phyloP scores from a whole-genome alignment of 345 rosid species.

The Eucalyptus marginata region DNA sequence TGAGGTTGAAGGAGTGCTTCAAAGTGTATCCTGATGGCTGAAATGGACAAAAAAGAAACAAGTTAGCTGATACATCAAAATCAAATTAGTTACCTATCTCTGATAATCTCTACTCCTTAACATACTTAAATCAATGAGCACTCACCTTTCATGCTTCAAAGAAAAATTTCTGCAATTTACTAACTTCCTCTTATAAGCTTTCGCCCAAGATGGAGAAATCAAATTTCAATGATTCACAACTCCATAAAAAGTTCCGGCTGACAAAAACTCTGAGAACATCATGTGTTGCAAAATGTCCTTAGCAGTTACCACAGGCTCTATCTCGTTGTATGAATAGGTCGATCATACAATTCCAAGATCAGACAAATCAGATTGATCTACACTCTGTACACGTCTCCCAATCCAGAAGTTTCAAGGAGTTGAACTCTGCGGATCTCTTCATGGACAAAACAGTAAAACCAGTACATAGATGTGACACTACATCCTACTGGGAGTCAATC shows the following conservation, averaged over 20 bases:
- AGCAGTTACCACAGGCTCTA: background rate
- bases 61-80: background rate
- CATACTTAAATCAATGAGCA: background rate
- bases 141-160: background rate
- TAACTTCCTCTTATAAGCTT: background rate
- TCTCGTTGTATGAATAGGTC: background rate
- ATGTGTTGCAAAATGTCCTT: background rate
- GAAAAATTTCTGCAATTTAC: background rate
- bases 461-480: background rate
- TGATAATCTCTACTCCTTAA: background rate
- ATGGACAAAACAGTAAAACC: background rate
- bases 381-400: background rate
- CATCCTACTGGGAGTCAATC: background rate
- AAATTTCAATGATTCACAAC: background rate
- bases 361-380: background rate
- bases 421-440: background rate
- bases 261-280: background rate
- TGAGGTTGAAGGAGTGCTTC: background rate
- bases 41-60: background rate
- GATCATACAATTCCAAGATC: background rate
- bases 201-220: background rate
- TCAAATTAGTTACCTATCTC: background rate
- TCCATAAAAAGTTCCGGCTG: background rate
- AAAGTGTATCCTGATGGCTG: background rate
- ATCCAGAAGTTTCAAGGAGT: background rate